phyloP scores from a whole-genome alignment of 148 eudicot genomes.

The Agrostemma githago region DNA sequence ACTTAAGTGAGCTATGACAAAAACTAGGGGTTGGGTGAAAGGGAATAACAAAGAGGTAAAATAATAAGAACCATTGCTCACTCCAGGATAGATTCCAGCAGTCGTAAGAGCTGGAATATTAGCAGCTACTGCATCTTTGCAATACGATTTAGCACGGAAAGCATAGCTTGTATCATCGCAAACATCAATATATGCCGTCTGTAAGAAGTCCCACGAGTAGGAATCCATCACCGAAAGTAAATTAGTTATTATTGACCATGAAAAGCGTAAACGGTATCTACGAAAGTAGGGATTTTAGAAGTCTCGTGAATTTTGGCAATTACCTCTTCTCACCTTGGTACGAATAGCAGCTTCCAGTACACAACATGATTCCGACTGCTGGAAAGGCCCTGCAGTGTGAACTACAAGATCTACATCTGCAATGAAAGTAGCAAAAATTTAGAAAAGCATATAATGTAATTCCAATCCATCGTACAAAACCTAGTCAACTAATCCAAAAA shows the following conservation, averaged over 20 bases:
- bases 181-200: conserved; percentile 94
- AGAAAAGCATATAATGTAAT: not conserved
- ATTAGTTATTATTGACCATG: not conserved
- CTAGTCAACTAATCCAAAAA: not conserved
- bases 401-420: conserved; percentile 93
- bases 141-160: conserved; percentile 73
- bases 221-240: not conserved
- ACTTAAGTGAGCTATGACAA: not conserved
- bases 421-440: conserved; percentile 9
- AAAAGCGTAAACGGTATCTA: not conserved
- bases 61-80: conserved; percentile 79
- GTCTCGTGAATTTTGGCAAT: conserved; percentile 26
- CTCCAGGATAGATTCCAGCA: conserved; percentile 99
- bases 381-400: conserved; percentile 97
- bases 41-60: conserved; percentile 7
- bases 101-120: conserved; percentile 87
- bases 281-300: not conserved
- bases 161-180: conserved; percentile 91
- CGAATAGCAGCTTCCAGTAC: conserved; percentile 96
- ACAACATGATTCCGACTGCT: conserved; percentile 66
- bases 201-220: conserved; percentile 21
- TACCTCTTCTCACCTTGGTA: conserved; percentile 96
- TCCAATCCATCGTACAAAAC: not conserved
- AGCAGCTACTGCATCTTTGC: conserved; percentile 63
- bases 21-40: not conserved